Percentiles rank a stretch among this genome's conserved stretches.
Evolutionary conservation across 345 rosid genomes (phyloP).

Genomic region (Sisymbrium irio): DNA sequence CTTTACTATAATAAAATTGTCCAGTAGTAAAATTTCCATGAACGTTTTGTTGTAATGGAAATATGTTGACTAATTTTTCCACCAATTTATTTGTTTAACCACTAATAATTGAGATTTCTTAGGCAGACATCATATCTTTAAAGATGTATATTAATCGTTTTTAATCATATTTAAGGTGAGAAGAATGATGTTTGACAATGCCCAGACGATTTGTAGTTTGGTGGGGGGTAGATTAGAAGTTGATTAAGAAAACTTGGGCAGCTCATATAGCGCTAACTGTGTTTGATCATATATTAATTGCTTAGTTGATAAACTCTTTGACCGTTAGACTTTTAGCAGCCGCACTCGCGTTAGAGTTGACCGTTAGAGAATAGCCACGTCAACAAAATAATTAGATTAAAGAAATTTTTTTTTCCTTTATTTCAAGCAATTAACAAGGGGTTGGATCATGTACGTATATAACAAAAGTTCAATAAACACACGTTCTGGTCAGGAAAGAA

Average conservation of each 20-base stretch:
- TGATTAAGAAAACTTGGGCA: neutral
- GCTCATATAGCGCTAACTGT: neutral
- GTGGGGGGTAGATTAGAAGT: constrained; percentile 26
- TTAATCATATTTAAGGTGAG: neutral
- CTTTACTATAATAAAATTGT: neutral
- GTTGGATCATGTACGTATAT: too few relatives aligned
- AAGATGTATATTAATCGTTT: neutral
- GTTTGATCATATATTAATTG: neutral
- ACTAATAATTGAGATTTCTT: neutral
- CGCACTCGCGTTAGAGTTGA: constrained; percentile 13
- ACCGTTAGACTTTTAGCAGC: constrained; percentile 5
- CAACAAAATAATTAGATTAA: neutral
- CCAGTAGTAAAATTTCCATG: neutral
- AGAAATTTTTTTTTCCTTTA: too few relatives aligned
- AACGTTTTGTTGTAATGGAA: neutral
- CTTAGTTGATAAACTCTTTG: constrained; percentile 20
- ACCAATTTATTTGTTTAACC: neutral
- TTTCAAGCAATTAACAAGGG: too few relatives aligned
- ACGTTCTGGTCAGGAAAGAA: too few relatives aligned
- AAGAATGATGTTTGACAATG: neutral
- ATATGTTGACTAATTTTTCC: neutral
- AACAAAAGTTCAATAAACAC: too few relatives aligned
- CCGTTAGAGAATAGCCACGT: neutral
- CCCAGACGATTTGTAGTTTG: constrained; percentile 20
- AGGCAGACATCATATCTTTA: neutral